Conservation (phyloP, 2,329 filamentous ascomycete genomes). For the Botrytis elliptica region DNA sequence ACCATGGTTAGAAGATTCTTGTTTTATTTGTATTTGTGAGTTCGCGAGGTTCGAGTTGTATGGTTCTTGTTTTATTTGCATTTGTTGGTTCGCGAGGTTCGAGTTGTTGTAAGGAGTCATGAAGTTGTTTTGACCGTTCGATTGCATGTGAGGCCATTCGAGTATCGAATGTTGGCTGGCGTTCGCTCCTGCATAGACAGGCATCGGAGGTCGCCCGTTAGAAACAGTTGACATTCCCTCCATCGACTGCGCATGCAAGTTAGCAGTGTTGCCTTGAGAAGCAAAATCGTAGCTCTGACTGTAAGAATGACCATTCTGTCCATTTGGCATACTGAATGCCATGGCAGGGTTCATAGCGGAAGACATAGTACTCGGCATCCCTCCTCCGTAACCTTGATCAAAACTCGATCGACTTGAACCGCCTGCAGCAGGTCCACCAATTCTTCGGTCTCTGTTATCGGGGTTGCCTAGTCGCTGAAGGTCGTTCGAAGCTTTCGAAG, state of each 20-base stretch:
- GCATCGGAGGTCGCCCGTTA: constrained; percentile 42
- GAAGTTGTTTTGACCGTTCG: constrained; percentile 66
- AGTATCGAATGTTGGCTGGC: constrained; percentile 58
- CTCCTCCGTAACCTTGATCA: constrained; percentile 56
- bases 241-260: constrained; percentile 35
- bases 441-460: constrained; percentile 57
- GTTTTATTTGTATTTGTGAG: constrained; percentile 68
- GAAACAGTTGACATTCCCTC: constrained; percentile 31
- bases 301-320: constrained; percentile 54
- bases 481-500: constrained; percentile 52
- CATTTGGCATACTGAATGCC: constrained; percentile 61
- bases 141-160: constrained; percentile 76
- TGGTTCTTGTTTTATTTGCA: constrained; percentile 60
- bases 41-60: constrained; percentile 59
- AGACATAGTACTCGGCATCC: constrained; percentile 60
- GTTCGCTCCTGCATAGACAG: constrained; percentile 55
- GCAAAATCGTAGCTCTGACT: constrained; percentile 41
- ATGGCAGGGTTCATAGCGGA: constrained; percentile 59
- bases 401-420: constrained; percentile 46
- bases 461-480: constrained; percentile 58
- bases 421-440: constrained; percentile 53
- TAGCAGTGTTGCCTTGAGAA: constrained; percentile 37
- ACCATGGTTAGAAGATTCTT: constrained; percentile 55
- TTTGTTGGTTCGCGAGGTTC: constrained; percentile 69
- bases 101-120: constrained; percentile 48